Evolutionary conservation across 179 eudicot species (phyloP).

Genomic region (Silene vulgaris): DNA sequence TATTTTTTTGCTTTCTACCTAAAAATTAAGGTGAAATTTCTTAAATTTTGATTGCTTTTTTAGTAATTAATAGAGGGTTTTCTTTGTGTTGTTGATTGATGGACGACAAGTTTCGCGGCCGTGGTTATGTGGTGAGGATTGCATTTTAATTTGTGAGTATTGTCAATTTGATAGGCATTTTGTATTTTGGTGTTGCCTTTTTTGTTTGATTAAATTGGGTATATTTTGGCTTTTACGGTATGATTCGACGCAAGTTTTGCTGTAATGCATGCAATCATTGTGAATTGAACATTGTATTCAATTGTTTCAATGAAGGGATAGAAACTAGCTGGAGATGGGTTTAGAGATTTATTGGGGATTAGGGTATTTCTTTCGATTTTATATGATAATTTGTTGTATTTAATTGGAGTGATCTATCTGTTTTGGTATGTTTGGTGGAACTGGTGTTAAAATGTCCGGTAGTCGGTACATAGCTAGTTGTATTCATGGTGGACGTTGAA

Average conservation of each 20-base stretch:
- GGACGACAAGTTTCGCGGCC: slow-evolving; percentile 31
- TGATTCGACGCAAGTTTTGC: background rate
- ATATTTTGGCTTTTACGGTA: background rate
- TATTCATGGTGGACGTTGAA: background rate
- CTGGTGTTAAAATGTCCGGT: background rate
- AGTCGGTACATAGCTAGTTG: background rate
- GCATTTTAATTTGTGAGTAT: slow-evolving; percentile 1
- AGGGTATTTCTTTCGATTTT: background rate
- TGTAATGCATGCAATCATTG: slow-evolving; percentile 5
- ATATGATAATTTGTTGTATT: background rate
- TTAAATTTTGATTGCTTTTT: background rate
- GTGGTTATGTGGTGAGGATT: slow-evolving; percentile 40
- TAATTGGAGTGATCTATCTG: background rate
- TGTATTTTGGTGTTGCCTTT: background rate
- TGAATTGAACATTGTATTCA: background rate
- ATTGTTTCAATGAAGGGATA: no score
- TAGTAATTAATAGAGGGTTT: background rate
- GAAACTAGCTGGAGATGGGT: background rate
- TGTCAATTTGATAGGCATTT: slow-evolving; percentile 7
- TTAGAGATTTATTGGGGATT: background rate
- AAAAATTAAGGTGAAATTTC: slow-evolving; percentile 25
- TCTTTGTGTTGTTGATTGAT: slow-evolving; percentile 27
- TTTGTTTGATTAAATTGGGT: background rate
- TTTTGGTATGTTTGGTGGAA: background rate
- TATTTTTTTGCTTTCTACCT: slow-evolving; percentile 26